A percentile compares a stretch with the other conserved stretches of the same genome.
Conservation (phyloP, 176 grass and related monocot genomes). For the Triticum monococcum region DNA sequence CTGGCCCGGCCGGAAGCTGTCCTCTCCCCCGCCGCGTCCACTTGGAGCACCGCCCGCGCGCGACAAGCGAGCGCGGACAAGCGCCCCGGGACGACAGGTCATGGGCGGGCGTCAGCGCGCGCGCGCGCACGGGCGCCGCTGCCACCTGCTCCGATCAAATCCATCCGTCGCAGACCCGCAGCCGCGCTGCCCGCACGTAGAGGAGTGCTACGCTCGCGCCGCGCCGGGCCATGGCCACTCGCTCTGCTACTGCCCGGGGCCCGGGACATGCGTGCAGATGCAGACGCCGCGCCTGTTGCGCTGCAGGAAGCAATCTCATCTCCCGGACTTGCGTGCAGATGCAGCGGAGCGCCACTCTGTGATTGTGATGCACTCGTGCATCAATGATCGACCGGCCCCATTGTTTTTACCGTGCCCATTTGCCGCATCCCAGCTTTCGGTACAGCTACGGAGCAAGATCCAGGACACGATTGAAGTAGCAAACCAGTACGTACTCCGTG, state of each 20-base stretch:
- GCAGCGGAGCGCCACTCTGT: background rate
- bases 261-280: no score
- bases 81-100: background rate
- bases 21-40: background rate
- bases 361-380: background rate
- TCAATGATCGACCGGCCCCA: background rate
- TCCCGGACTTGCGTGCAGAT: background rate
- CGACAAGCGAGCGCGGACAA: conserved; percentile 24
- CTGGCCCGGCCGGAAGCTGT: background rate
- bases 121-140: conserved; percentile 6
- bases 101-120: background rate
- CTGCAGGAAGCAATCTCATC: no score
- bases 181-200: background rate
- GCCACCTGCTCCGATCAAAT: background rate
- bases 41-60: conserved; percentile 14
- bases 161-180: background rate
- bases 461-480: background rate
- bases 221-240: no score
- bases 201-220: background rate
- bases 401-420: background rate
- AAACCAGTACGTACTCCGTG: background rate
- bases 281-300: no score
- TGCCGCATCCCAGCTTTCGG: background rate
- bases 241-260: background rate
- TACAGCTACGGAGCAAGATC: background rate